Conservation (phyloP, 257 asterid species). For the Petrea volubilis region DNA sequence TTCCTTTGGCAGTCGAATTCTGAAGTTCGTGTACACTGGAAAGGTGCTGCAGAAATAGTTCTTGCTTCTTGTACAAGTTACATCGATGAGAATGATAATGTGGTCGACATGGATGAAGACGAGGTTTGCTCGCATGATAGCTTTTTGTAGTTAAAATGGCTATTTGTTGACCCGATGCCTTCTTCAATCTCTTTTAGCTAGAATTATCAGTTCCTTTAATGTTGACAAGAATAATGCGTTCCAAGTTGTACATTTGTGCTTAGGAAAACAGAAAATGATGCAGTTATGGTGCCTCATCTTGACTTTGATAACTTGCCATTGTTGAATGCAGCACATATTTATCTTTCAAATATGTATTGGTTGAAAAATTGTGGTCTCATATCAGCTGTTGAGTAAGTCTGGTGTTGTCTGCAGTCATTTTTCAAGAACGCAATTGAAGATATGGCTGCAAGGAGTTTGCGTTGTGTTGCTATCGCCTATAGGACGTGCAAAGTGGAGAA, state of each 20-base stretch:
- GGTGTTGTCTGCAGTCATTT: conserved; percentile 41
- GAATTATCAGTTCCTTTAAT: not conserved
- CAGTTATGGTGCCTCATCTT: not conserved
- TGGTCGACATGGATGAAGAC: conserved; percentile 61
- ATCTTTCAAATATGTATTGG: conserved; percentile 9
- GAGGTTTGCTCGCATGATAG: conserved; percentile 48
- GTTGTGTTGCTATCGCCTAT: conserved; percentile 95
- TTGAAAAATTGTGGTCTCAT: not conserved
- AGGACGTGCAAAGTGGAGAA: conserved; percentile 44
- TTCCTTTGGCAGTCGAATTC: conserved; percentile 59
- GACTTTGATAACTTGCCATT: conserved; percentile 10
- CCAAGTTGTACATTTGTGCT: not conserved
- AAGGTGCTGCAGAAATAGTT: conserved; percentile 95
- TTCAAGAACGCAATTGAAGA: conserved; percentile 68
- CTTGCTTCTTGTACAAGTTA: conserved; percentile 71
- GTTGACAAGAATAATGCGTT: conserved; percentile 4
- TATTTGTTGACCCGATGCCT: conserved; percentile 5
- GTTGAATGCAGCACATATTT: not conserved
- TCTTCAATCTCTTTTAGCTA: not conserved
- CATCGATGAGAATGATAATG: conserved; percentile 60
- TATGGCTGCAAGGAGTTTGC: conserved; percentile 84
- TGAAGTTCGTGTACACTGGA: conserved; percentile 81
- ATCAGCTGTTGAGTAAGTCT: conserved; percentile 12
- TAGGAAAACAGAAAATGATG: not conserved
- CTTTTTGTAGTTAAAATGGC: not conserved